A percentile compares a stretch with the other conserved stretches of the same genome.
phyloP scores from a whole-genome alignment of 352 stramenopile genomes.

The Plasmopara halstedii region DNA sequence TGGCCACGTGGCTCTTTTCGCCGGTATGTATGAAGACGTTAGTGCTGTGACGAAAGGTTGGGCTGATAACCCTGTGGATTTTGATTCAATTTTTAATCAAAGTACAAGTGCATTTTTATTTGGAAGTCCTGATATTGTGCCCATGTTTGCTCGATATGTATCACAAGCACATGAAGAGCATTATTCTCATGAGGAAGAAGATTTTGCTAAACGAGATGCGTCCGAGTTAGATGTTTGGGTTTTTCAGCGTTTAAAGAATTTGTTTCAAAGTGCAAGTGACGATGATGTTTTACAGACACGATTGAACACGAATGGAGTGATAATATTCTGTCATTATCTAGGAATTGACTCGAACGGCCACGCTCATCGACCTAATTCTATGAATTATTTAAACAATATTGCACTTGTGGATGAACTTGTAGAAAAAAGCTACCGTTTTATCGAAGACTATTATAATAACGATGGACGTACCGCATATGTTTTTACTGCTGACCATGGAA shows the following conservation, averaged over 20 bases:
- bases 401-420: conserved; percentile 73
- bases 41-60: conserved; percentile 84
- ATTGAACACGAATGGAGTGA: conserved; percentile 33
- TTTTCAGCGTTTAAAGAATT: conserved; percentile 35
- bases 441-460: conserved; percentile 64
- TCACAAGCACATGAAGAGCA: conserved; percentile 52
- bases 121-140: conserved; percentile 79
- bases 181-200: conserved; percentile 73
- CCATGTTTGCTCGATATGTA: conserved; percentile 79
- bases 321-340: conserved; percentile 81
- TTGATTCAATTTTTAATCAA: conserved; percentile 84
- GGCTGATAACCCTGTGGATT: conserved; percentile 83
- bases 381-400: conserved; percentile 81
- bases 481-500: conserved; percentile 81
- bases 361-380: conserved; percentile 65
- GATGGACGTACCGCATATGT: conserved; percentile 70
- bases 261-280: conserved; percentile 25
- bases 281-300: conserved; percentile 20
- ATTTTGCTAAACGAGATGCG: conserved; percentile 68
- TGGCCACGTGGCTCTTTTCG: conserved; percentile 79
- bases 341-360: conserved; percentile 85
- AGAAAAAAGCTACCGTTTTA: conserved; percentile 39
- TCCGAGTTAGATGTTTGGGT: conserved; percentile 77
- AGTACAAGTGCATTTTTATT: conserved; percentile 59
- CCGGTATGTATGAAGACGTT: conserved; percentile 85